Base-by-base conservation (phyloP, 176 grass and related monocot species). In the Avena sativa region DNA sequence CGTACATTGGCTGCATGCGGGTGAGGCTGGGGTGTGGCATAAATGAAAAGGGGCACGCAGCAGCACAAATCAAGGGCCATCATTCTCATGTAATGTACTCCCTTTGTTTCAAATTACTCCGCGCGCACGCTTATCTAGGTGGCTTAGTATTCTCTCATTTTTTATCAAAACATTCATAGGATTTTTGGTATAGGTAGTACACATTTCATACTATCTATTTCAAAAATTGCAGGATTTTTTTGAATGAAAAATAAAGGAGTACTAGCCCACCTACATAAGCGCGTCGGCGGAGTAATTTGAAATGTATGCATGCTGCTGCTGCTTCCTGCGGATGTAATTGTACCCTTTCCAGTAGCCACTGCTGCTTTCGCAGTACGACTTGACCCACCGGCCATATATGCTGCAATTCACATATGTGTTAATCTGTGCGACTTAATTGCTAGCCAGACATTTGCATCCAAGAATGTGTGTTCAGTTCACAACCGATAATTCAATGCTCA, bases 41-140 rank as follows among this genome's bases (percentile, higher is more conserved):
- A 84, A 78, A 78, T 82, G 81, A 79, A 40, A 59, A 65, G 23
- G 2, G 1, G 30, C 76, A 34, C 17, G 74, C 85, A 84, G 44
- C 83, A 65, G 73, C 86, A 68, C 79, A 89, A 76, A 89, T 75
- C 82, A 85, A 85, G 82, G 87, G 87, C 40, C 74, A 91, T 91
- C 85, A 87, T 84, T 87, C 89, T 84, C 80, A 67, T 84, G 74
- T 58, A 25, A 25, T 25, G 32, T 34, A 25, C n/a, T n/a, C n/a
- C n/a, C n/a, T n/a, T n/a, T n/a, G n/a, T n/a, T n/a, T n/a, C n/a
- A n/a, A n/a, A n/a, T n/a, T n/a, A n/a, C n/a, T n/a, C n/a, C n/a
- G n/a, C n/a, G n/a, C n/a, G n/a, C n/a, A n/a, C n/a, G n/a, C n/a
- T n/a, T n/a, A n/a, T n/a, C n/a, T n/a, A n/a, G n/a, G n/a, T n/a